Base-by-base conservation (phyloP, 2,329 filamentous ascomycete species). In the Aspergillus sp. region DNA sequence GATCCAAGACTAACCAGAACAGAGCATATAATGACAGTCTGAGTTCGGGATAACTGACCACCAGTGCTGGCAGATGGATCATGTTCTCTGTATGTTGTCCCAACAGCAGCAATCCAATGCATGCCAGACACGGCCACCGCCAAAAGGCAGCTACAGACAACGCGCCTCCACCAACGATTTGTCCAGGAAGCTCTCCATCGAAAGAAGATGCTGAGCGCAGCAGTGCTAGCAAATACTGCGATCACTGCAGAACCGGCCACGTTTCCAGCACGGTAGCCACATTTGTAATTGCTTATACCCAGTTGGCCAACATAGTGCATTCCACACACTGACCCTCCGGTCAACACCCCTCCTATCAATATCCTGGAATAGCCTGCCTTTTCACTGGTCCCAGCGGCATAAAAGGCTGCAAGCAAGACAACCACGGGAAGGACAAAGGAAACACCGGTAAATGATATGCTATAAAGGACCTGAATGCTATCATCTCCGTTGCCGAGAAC, bases 221-320 rank as follows among this genome's bases (percentile, higher is more conserved):
- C 75, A 13, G 85, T 85, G 61, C 88, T 92, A 6, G 89, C 89
- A 8, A 84, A 81, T 3, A 91, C 81, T 4, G 91, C 89, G 61
- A 96, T 91, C 45, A 88, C 70, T 18, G 85, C 85, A 5, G 91
- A 85, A 2, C 87, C 89, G 2, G 88, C 76, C 15, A 96, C 82
- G 67, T 86, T 85, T 20, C 74, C 76, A 13, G 76, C 68, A 3
- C 75, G 72, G 64, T 93, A 92, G 11, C 79, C 74, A 64, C 89
- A 87, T 4, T 70, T 74, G 68, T 95, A 96, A 70, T 96, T 93
- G 26, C 81, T 81, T 60, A 93, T 91, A 34, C 90, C 91, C 32
- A 89, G 84, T 69, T 96, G 92, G n/a, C 90, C 90, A 17, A 93
- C 79, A 67, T 95, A 96, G 71, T 96, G 90, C 91, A 96, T 95